Evolutionary conservation across 805 yeast genomes (phyloP), one percentile per base, ranked within the genome.

Genomic region (Phaffomyces thermotolerans): DNA sequence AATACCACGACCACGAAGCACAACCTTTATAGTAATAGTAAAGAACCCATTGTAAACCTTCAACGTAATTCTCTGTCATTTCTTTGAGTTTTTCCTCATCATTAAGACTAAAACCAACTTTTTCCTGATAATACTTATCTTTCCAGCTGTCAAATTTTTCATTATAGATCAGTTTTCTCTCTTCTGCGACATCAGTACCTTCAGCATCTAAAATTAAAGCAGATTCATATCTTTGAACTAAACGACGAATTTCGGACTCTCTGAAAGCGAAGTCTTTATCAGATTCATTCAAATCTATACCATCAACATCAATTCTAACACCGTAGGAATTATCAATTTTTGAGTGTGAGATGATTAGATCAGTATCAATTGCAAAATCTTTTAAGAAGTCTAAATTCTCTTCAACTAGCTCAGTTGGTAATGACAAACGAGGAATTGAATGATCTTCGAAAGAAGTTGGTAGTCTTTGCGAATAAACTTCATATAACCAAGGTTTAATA

Each of bases 31-130:
- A 91, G 65, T 91, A 91, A 67, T 91, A 91, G 57, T 75, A 80
- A 62, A 93, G 69, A 13, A 93, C 98, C 99, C 99, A 91, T 66
- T 91, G 99, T 49, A 91, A 71, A 51, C 99, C 99, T 64, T 90
- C 96, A 35, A 93, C 71, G 59, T 90, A 93, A 58, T 86, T 89
- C 52, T 79, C 78, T 8, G 95, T 75, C 50, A 88, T 60, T 9
- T 77, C 80, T n/a, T 61, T 63, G 51, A 90, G 64, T 45, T 76
- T 63, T 1, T 76, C 83, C 22, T 72, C 75, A 51, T 83, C 83
- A 30, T 77, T 63, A 43, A 80, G 70, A 37, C 61, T 58, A 49
- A 87, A 87, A 3, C 76, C 78, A 48, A 93, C 69, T 59, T 93
- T 93, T n/a, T 78, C 77, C 48, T 76, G 74, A 63, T 93, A 93